Percentiles rank a stretch among this genome's conserved stretches.
These are phyloP conservation scores for Hemerocallis citrina DNA, from an alignment of 106 monocot species.

Conservation along the genomic window DNA sequence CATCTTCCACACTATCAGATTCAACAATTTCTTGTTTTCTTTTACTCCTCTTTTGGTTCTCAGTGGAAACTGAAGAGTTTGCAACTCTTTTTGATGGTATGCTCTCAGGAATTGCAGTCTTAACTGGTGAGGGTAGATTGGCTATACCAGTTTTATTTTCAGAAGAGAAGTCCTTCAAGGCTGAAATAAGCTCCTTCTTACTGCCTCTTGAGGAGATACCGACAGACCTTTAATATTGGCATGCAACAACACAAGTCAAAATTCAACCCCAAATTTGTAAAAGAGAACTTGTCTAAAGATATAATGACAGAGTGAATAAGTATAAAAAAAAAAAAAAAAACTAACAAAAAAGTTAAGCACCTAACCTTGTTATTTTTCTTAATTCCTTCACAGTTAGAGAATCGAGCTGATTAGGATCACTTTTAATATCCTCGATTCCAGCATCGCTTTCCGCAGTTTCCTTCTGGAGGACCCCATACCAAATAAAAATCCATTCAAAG, in stretches of 20 bases:
- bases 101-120: not conserved
- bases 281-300: not conserved
- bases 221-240: conserved; percentile 26
- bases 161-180: conserved; percentile 28
- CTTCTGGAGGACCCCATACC: conserved; percentile 15
- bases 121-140: not conserved
- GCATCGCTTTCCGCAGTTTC: conserved; percentile 8
- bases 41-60: conserved; percentile 35
- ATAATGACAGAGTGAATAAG: not conserved
- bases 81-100: conserved; percentile 33
- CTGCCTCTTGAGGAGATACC: conserved; percentile 55
- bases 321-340: not conserved
- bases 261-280: not conserved
- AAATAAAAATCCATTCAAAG: not conserved
- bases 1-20: conserved; percentile 1
- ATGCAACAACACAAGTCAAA: conserved; percentile 3
- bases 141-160: conserved; percentile 23
- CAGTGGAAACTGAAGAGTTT: conserved; percentile 10
- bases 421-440: conserved; percentile 31
- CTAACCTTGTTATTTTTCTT: conserved; percentile 48
- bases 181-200: conserved; percentile 66
- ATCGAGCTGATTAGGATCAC: conserved; percentile 41
- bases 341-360: not conserved
- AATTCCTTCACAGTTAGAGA: conserved; percentile 72
- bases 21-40: conserved; percentile 13